phyloP scores from a whole-genome alignment of 129 eudicot genomes.

The Flaveria brownii region DNA sequence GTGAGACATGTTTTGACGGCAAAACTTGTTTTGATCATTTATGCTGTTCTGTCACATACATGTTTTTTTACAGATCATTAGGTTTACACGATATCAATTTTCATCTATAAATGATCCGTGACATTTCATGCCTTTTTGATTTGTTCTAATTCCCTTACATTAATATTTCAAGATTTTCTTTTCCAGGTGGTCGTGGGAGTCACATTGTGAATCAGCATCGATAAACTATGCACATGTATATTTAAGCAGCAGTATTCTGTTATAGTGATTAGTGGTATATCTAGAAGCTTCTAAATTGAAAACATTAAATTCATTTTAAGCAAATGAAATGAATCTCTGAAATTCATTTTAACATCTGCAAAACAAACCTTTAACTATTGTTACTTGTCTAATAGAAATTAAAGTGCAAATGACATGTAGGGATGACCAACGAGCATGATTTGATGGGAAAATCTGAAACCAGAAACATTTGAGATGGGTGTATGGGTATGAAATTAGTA shows the following conservation, averaged over 20 bases:
- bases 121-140: neutral
- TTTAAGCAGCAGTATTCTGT: neutral
- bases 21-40: too few species aligned
- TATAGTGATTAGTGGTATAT: neutral
- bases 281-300: neutral
- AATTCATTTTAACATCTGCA: neutral
- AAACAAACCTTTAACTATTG: too few species aligned
- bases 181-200: neutral
- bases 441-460: too few species aligned
- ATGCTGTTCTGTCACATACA: too few species aligned
- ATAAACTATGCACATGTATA: constrained; percentile 5
- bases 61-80: too few species aligned
- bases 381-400: too few species aligned
- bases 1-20: neutral
- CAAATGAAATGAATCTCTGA: constrained; percentile 2
- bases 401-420: too few species aligned
- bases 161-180: neutral
- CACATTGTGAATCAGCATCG: neutral
- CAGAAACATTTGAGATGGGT: too few species aligned
- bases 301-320: neutral
- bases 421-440: too few species aligned
- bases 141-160: neutral
- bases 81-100: too few species aligned
- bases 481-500: too few species aligned
- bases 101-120: too few species aligned